phyloP scores from a whole-genome alignment of 2,329 filamentous ascomycete genomes.

The Pseudogymnoascus sp. region DNA sequence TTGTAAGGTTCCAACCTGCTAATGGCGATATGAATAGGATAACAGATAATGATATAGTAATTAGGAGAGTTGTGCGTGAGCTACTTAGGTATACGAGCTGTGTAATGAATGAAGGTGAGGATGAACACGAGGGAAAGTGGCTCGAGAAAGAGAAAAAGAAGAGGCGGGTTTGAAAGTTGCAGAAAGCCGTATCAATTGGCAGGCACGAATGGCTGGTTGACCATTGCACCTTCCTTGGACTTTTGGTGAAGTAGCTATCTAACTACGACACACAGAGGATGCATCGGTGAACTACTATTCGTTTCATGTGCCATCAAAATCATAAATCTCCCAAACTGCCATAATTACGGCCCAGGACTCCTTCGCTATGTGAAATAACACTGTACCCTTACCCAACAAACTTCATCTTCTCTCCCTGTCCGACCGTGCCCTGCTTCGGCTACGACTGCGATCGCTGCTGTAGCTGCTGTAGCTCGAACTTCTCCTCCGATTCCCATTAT shows the following conservation, averaged over 20 bases:
- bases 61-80: not conserved
- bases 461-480: slow-evolving; percentile 59
- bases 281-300: not conserved
- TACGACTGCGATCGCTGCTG: slow-evolving; percentile 40
- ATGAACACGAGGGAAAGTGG: not conserved
- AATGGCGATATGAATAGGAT: not conserved
- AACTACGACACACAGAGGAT: not conserved
- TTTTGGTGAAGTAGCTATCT: not conserved
- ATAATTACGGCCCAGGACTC: slow-evolving; percentile 19
- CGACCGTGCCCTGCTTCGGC: slow-evolving; percentile 25
- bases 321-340: not conserved
- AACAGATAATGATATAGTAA: not conserved
- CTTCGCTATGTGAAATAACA: slow-evolving; percentile 19
- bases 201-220: not conserved
- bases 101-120: not conserved
- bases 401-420: slow-evolving; percentile 22
- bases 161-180: not conserved
- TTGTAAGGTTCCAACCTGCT: not conserved
- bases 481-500: slow-evolving; percentile 37
- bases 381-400: not conserved
- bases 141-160: not conserved
- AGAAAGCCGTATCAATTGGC: not conserved
- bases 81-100: not conserved
- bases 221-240: not conserved
- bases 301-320: not conserved